Evolutionary conservation across 257 asterid genomes (phyloP).

Genomic region (Forsythia viridissima): DNA sequence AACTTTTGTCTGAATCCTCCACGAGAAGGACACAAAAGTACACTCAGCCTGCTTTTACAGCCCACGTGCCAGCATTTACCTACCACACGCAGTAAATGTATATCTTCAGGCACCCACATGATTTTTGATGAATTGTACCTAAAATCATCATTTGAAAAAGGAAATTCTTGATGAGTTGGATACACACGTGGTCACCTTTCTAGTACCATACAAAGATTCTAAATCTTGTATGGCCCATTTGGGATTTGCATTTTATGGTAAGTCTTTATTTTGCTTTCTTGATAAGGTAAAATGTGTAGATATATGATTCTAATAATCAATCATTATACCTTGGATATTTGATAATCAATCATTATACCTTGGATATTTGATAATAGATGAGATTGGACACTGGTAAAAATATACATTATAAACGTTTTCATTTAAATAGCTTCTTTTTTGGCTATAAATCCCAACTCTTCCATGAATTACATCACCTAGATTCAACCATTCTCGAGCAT

Average conservation of each 20-base stretch:
- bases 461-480: background rate
- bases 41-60: conserved; percentile 19
- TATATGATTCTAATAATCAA: too few relatives aligned
- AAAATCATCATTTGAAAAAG: background rate
- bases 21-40: conserved; percentile 32
- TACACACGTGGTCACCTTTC: conserved; percentile 8
- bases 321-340: too few relatives aligned
- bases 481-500: background rate
- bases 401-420: too few relatives aligned
- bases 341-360: too few relatives aligned
- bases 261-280: background rate
- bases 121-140: background rate
- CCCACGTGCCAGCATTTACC: conserved; percentile 15
- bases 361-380: too few relatives aligned
- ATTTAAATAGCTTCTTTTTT: too few relatives aligned
- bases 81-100: conserved; percentile 33
- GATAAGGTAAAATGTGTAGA: background rate
- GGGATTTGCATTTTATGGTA: background rate
- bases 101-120: conserved; percentile 3
- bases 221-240: background rate
- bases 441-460: too few relatives aligned
- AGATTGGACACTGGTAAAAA: background rate
- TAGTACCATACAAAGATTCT: background rate
- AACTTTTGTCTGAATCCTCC: background rate
- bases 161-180: conserved; percentile 23